phyloP scores from a whole-genome alignment of 2,329 filamentous ascomycete species.

The Neobulgaria alba region DNA sequence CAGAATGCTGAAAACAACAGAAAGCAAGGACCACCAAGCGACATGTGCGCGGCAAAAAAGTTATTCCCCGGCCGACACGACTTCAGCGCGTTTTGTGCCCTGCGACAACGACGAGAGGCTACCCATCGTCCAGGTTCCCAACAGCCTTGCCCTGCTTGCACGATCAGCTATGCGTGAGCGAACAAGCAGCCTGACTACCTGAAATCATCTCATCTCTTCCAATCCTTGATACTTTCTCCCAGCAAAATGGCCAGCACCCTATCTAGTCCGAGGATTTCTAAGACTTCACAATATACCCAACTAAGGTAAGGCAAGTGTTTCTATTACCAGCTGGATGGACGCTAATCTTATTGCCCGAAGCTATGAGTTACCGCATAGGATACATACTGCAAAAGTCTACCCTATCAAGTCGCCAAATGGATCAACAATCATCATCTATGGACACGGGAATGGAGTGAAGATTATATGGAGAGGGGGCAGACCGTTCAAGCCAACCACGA shows the following conservation, averaged over 20 bases:
- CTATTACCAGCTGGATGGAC: neutral
- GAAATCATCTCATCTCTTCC: neutral
- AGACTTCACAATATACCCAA: slow-evolving; percentile 21
- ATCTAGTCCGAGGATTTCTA: slow-evolving; percentile 20
- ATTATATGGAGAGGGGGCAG: slow-evolving; percentile 55
- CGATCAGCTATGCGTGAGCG: no score
- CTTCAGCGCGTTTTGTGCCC: no score
- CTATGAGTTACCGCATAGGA: slow-evolving; percentile 49
- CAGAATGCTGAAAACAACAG: no score
- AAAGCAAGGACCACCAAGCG: no score
- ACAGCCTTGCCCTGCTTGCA: no score
- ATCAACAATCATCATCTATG: slow-evolving; percentile 53
- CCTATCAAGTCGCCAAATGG: slow-evolving; percentile 55
- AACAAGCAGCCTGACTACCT: neutral
- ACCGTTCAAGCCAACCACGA: slow-evolving; percentile 43
- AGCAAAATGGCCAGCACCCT: slow-evolving; percentile 16
- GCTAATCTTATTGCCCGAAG: slow-evolving; percentile 30
- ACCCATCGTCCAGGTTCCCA: no score
- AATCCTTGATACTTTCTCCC: no score
- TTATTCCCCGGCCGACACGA: no score
- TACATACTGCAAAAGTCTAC: slow-evolving; percentile 52
- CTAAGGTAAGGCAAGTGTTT: slow-evolving; percentile 17
- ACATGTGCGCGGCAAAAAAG: no score
- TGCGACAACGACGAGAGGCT: no score
- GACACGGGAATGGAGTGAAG: slow-evolving; percentile 53